Percentiles rank a stretch among this genome's conserved stretches.
Conservation (phyloP, 257 asterid species). For the Lantana camara region DNA sequence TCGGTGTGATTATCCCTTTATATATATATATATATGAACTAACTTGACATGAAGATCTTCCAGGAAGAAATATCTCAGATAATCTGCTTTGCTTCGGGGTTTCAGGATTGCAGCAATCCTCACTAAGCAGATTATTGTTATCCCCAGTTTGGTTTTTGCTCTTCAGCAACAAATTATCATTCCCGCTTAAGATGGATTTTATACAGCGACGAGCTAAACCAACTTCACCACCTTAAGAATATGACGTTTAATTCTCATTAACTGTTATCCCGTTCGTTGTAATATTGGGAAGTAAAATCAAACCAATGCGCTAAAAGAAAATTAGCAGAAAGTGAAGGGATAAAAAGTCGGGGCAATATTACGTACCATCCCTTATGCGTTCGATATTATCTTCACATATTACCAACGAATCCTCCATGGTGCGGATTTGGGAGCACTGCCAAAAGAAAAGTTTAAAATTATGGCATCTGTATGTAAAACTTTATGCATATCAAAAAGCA, state of each 20-base stretch:
- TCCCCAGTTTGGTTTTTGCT: slow-evolving; percentile 5
- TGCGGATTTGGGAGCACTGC: slow-evolving; percentile 35
- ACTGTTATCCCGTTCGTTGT: no score
- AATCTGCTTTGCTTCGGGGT: slow-evolving; percentile 6
- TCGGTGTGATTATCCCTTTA: no score
- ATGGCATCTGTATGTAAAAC: background rate
- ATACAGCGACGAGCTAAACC: slow-evolving; percentile 36
- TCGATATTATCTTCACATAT: slow-evolving; percentile 30
- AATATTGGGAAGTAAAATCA: background rate
- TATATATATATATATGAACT: no score
- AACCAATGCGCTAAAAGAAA: background rate
- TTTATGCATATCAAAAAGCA: background rate
- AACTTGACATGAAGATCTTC: slow-evolving; percentile 41
- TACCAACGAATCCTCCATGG: slow-evolving; percentile 33
- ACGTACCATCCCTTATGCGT: slow-evolving; percentile 41
- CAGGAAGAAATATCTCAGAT: slow-evolving; percentile 26
- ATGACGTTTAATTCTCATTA: background rate
- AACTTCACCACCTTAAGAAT: slow-evolving; percentile 31
- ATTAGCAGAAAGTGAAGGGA: background rate
- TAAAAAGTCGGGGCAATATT: background rate
- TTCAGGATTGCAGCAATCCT: slow-evolving; percentile 10
- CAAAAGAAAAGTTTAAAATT: slow-evolving; percentile 7
- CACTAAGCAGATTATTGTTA: slow-evolving; percentile 17
- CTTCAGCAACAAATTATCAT: slow-evolving; percentile 14
- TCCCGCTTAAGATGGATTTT: slow-evolving; percentile 19